Evolutionary conservation across 176 grass and related monocot species (phyloP).

Genomic region (Aechmea fasciata): DNA sequence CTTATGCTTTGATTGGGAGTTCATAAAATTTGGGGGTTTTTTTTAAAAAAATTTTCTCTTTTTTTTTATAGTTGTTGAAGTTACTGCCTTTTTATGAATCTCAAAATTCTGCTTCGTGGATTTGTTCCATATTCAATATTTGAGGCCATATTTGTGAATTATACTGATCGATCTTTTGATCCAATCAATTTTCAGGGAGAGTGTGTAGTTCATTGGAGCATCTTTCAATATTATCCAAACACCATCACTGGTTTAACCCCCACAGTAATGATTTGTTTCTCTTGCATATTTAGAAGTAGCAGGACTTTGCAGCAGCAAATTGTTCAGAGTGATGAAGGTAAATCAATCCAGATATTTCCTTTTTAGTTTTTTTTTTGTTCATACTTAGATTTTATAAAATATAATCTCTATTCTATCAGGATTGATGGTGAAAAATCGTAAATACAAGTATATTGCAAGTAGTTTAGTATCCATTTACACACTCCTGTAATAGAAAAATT

Average conservation of each 20-base stretch:
- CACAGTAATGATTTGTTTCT: slow-evolving; percentile 13
- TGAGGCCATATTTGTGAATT: neutral
- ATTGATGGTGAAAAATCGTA: too few species aligned
- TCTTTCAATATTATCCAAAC: neutral
- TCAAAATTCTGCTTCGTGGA: neutral
- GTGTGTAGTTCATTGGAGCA: neutral
- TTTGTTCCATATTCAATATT: neutral
- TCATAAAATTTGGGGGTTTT: neutral
- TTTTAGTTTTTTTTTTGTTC: neutral
- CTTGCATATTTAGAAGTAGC: slow-evolving; percentile 2
- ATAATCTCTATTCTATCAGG: too few species aligned
- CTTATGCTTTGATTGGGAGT: neutral
- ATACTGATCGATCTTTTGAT: neutral
- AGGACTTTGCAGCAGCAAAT: neutral
- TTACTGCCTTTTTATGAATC: neutral
- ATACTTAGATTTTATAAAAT: too few species aligned
- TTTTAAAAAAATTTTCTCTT: neutral
- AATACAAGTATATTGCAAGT: too few species aligned
- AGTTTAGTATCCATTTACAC: too few species aligned
- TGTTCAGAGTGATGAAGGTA: slow-evolving; percentile 4
- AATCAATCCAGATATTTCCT: neutral
- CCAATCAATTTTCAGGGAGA: neutral
- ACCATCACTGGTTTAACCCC: neutral
- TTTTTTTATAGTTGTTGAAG: neutral
- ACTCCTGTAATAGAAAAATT: too few species aligned